A percentile compares a stretch with the other conserved stretches of the same genome.
Evolutionary conservation across 768 basidiomycete species (phyloP).

Genomic region (Leccinum olivaceopallidum): DNA sequence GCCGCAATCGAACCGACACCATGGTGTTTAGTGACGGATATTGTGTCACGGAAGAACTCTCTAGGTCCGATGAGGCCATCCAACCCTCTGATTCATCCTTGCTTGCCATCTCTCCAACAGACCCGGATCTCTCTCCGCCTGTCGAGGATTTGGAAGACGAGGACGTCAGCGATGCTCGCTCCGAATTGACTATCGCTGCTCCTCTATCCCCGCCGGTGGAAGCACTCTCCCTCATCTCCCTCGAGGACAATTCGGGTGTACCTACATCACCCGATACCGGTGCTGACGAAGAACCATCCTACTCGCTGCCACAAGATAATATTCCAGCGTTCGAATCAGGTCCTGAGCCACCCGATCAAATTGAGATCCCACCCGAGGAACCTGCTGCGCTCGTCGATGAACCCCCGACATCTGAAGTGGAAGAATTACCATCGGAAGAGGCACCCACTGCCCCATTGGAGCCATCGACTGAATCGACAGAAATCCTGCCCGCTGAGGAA

Average conservation of each 20-base stretch:
- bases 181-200: slow-evolving; percentile 20
- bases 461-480: slow-evolving; percentile 5
- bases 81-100: slow-evolving; percentile 2
- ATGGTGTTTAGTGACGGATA: slow-evolving; percentile 63
- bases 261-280: not conserved
- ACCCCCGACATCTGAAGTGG: slow-evolving; percentile 2
- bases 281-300: slow-evolving; percentile 4
- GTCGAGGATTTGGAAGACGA: slow-evolving; percentile 27
- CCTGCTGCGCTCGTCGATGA: not conserved
- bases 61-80: slow-evolving; percentile 19
- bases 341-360: slow-evolving; percentile 11
- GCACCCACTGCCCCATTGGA: slow-evolving; percentile 1
- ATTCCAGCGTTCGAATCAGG: slow-evolving; percentile 7
- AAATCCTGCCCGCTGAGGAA: slow-evolving; percentile 4
- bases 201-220: slow-evolving; percentile 32
- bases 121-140: slow-evolving; percentile 10
- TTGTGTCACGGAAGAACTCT: slow-evolving; percentile 40
- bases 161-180: slow-evolving; percentile 23
- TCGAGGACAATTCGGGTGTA: slow-evolving; percentile 18
- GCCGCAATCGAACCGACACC: slow-evolving; percentile 67
- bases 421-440: slow-evolving; percentile 14
- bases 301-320: slow-evolving; percentile 6
- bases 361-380: slow-evolving; percentile 4
- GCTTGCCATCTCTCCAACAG: slow-evolving; percentile 13
- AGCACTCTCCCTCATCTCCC: slow-evolving; percentile 26